Evolutionary conservation across 2,329 filamentous ascomycete genomes (phyloP).

Genomic region (Aspergillus piperis): DNA sequence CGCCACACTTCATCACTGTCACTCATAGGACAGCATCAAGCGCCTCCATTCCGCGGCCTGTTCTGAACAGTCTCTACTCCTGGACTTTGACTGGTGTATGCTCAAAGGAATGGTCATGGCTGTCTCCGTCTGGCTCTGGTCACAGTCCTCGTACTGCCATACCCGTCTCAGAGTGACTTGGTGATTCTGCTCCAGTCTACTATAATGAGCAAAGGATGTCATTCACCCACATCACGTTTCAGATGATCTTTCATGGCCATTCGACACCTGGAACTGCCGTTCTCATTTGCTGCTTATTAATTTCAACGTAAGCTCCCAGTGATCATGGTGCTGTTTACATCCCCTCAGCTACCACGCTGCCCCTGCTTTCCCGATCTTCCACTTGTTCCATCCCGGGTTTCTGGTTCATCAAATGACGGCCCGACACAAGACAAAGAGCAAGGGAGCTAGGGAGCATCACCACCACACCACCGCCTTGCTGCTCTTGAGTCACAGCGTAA

Average conservation of each 20-base stretch:
- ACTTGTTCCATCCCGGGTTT: constrained; percentile 3
- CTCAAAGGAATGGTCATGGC: background rate
- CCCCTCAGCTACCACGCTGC: background rate
- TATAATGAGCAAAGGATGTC: background rate
- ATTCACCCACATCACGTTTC: background rate
- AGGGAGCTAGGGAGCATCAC: constrained; percentile 7
- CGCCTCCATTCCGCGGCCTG: background rate
- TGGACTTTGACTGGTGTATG: background rate
- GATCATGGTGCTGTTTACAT: background rate
- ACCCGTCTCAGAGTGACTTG: background rate
- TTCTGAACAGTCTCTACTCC: background rate
- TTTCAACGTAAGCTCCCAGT: background rate
- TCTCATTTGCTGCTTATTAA: background rate
- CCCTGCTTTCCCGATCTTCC: background rate
- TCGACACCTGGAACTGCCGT: background rate
- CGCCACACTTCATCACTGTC: background rate
- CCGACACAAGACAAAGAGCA: constrained; percentile 13
- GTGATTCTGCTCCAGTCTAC: background rate
- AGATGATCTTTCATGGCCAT: constrained; percentile 1
- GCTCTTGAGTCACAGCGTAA: constrained; percentile 6
- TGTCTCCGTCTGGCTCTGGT: background rate
- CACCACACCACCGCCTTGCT: constrained; percentile 4
- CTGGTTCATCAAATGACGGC: constrained; percentile 5
- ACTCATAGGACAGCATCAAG: constrained; percentile 11
- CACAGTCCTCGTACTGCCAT: background rate